phyloP scores from a whole-genome alignment of 352 stramenopile species.

The Globisporangium viniferum region DNA sequence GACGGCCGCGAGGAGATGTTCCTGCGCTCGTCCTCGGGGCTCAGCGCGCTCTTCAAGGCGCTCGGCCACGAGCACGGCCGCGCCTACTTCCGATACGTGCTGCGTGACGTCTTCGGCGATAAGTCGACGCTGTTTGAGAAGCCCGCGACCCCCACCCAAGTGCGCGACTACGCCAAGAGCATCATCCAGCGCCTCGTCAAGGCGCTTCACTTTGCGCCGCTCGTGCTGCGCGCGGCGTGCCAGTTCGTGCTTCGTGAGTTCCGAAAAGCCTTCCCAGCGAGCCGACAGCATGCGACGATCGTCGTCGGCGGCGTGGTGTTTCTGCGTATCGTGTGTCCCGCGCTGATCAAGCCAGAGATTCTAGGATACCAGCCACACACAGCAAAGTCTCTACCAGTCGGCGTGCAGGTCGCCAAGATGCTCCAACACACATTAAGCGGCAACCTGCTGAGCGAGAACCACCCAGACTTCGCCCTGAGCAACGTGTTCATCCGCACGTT shows the following conservation, averaged over 20 bases:
- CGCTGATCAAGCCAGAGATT: conserved; percentile 79
- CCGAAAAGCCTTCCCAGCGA: conserved; percentile 60
- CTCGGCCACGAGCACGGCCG: conserved; percentile 64
- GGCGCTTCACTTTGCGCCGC: conserved; percentile 68
- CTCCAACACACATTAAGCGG: conserved; percentile 73
- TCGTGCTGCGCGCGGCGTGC: conserved; percentile 66
- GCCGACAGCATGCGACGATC: conserved; percentile 56
- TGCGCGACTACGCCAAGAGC: conserved; percentile 51
- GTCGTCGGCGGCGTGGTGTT: conserved; percentile 77
- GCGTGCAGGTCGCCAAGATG: conserved; percentile 79
- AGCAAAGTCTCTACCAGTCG: conserved; percentile 39
- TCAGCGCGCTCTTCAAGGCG: conserved; percentile 69
- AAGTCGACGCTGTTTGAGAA: conserved; percentile 50
- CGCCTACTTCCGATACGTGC: conserved; percentile 78
- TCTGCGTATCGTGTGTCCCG: conserved; percentile 69
- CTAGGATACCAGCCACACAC: conserved; percentile 71
- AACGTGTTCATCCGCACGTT: conserved; percentile 68
- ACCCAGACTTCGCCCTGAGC: conserved; percentile 37
- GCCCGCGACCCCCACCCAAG: conserved; percentile 31
- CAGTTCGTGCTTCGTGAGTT: conserved; percentile 76
- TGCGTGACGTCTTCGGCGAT: conserved; percentile 73
- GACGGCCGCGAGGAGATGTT: conserved; percentile 75
- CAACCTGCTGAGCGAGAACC: conserved; percentile 44
- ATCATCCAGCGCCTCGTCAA: conserved; percentile 67
- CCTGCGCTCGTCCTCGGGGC: conserved; percentile 67